These are phyloP conservation scores for Quercus variabilis DNA, from an alignment of 306 rosid genomes.

Conservation along the genomic window DNA sequence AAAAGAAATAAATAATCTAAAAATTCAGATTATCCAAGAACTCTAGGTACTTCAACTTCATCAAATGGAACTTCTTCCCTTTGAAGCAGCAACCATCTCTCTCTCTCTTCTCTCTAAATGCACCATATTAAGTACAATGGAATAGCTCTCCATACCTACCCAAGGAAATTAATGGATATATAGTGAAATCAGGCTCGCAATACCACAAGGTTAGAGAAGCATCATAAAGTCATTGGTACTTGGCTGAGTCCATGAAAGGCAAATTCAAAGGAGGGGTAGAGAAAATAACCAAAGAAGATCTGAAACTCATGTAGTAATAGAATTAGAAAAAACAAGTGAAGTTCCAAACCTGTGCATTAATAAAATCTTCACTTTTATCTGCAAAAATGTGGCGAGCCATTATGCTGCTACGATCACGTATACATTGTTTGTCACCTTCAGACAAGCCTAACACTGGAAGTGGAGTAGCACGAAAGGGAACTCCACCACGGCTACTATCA, in stretches of 20 bases:
- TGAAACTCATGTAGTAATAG: neutral
- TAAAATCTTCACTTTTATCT: slow-evolving; percentile 85
- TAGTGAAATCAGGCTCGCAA: neutral
- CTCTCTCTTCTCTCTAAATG: no score
- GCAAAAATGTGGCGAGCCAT: slow-evolving; percentile 99
- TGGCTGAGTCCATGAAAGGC: neutral
- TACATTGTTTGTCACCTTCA: slow-evolving; percentile 91
- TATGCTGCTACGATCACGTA: slow-evolving; percentile 91
- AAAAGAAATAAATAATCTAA: no score
- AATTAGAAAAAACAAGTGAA: slow-evolving; percentile 7
- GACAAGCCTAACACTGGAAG: slow-evolving; percentile 89
- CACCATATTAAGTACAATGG: no score
- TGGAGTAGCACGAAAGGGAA: slow-evolving; percentile 79
- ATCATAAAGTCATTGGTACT: neutral
- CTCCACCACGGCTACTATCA: slow-evolving; percentile 84
- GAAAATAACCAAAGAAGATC: neutral
- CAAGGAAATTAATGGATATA: neutral
- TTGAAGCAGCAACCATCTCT: no score
- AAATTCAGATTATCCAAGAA: no score
- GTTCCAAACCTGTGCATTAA: slow-evolving; percentile 76
- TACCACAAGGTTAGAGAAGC: neutral
- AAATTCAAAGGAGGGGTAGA: neutral
- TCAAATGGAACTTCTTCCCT: no score
- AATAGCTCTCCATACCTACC: no score
- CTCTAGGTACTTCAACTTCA: no score